Conservation (phyloP, 768 basidiomycete species). For the Roridomyces roridus region DNA sequence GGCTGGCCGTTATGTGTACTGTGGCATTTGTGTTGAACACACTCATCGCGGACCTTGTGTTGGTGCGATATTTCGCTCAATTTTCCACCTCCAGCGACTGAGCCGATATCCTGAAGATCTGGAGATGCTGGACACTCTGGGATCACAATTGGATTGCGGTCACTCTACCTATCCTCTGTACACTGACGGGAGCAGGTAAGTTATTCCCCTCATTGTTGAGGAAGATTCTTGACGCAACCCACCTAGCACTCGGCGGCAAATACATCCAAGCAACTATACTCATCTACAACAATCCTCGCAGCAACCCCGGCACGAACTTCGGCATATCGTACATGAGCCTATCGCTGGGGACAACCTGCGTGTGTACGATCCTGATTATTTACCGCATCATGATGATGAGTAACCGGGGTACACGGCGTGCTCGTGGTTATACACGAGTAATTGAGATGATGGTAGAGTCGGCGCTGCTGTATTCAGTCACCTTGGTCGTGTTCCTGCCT, state of each 20-base stretch:
- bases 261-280: background rate
- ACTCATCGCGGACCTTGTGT: slow-evolving; percentile 9
- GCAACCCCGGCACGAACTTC: background rate
- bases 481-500: background rate
- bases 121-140: slow-evolving; percentile 25
- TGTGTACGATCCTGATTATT: slow-evolving; percentile 12
- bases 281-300: background rate
- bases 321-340: slow-evolving; percentile 7
- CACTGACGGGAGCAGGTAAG: slow-evolving; percentile 14
- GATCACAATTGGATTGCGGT: slow-evolving; percentile 4
- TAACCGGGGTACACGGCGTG: background rate
- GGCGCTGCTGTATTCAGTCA: slow-evolving; percentile 3
- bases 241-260: background rate
- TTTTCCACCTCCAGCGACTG: background rate
- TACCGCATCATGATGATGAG: slow-evolving; percentile 4
- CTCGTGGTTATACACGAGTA: background rate
- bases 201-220: too few species aligned
- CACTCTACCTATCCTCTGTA: slow-evolving; percentile 5
- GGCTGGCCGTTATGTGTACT: slow-evolving; percentile 1
- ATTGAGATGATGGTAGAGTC: slow-evolving; percentile 16
- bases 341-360: slow-evolving; percentile 4
- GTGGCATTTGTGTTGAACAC: slow-evolving; percentile 3
- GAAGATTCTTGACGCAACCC: too few species aligned
- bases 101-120: slow-evolving; percentile 11
- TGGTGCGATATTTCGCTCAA: background rate